Evolutionary conservation across 257 asterid genomes (phyloP).

Genomic region (Salvia hispanica): DNA sequence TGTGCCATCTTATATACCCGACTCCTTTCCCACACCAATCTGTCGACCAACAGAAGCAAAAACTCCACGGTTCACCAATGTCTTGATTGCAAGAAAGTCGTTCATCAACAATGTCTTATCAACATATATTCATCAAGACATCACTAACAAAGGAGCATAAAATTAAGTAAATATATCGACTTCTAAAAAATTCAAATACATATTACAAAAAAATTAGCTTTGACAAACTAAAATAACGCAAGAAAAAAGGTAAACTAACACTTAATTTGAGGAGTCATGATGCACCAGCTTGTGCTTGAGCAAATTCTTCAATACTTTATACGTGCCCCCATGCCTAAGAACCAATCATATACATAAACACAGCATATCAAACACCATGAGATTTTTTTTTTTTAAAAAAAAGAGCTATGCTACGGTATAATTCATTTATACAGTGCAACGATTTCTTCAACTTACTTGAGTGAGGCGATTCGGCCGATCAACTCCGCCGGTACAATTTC

Average conservation of each 20-base stretch:
- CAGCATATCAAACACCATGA: background rate
- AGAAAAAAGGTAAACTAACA: constrained; percentile 50
- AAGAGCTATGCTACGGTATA: background rate
- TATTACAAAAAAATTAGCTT: background rate
- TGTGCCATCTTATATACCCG: constrained; percentile 89
- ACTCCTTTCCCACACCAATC: constrained; percentile 96
- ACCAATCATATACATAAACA: constrained; percentile 22
- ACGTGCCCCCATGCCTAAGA: constrained; percentile 92
- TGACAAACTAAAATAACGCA: background rate
- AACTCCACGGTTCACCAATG: constrained; percentile 93
- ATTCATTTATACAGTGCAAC: background rate
- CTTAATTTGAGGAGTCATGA: constrained; percentile 35
- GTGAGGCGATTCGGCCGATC: constrained; percentile 74
- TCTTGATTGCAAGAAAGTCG: constrained; percentile 93
- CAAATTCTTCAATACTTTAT: constrained; percentile 93
- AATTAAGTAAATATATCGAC: background rate
- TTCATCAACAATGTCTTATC: background rate
- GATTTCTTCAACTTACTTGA: constrained; percentile 50
- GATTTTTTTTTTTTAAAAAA: no score
- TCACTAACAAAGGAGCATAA: no score
- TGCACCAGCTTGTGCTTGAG: constrained; percentile 77
- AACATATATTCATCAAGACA: background rate
- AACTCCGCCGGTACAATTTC: constrained; percentile 90
- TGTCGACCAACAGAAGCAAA: constrained; percentile 90
- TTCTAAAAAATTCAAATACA: background rate